Conservation (phyloP, 176 grass and related monocot genomes). For the Triticum monococcum region DNA sequence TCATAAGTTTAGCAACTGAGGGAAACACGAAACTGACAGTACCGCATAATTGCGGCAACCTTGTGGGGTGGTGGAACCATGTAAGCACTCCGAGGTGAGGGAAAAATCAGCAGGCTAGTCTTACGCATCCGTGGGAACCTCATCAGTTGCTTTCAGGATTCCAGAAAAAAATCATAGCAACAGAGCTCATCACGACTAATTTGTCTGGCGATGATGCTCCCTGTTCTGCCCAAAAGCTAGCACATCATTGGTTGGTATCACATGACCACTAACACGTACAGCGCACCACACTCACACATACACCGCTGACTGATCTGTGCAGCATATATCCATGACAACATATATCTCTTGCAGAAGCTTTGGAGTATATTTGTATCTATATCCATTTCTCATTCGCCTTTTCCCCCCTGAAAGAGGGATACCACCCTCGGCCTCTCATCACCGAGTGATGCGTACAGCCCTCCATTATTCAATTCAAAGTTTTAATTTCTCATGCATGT, state of each 20-base stretch:
- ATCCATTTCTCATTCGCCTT: no score
- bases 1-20: not conserved
- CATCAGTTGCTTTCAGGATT: not conserved
- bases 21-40: not conserved
- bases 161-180: not conserved
- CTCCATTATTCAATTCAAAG: no score
- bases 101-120: not conserved
- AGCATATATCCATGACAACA: not conserved
- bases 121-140: not conserved
- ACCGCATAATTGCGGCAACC: no score
- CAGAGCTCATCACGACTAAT: not conserved
- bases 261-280: not conserved
- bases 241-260: not conserved
- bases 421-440: no score
- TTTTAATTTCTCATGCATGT: not conserved
- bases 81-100: no score
- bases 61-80: no score
- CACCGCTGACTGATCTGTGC: not conserved
- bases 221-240: not conserved
- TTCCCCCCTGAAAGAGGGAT: no score
- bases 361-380: not conserved
- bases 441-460: no score
- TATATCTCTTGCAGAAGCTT: not conserved
- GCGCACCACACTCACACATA: not conserved
- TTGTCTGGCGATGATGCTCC: not conserved